Conservation (phyloP, 208 protist genomes). For the Trypanosoma scelopori region DNA sequence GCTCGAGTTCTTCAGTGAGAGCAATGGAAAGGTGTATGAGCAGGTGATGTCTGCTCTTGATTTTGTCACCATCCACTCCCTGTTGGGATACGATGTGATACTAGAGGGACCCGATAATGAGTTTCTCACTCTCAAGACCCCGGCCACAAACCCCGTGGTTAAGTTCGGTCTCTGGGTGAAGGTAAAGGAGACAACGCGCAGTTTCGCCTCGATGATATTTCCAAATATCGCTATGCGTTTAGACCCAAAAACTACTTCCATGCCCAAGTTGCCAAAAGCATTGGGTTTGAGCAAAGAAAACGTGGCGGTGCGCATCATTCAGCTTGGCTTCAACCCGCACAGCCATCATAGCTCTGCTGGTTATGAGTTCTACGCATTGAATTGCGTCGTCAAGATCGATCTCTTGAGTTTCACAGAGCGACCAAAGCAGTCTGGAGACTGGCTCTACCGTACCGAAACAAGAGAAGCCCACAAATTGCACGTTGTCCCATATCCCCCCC, state of each 20-base stretch:
- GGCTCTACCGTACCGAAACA: conserved; percentile 78
- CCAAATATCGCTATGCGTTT: conserved; percentile 78
- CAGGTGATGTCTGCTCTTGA: conserved; percentile 78
- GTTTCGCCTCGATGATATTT: conserved; percentile 79
- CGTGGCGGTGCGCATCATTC: conserved; percentile 83
- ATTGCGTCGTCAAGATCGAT: conserved; percentile 87
- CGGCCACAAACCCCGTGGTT: conserved; percentile 49
- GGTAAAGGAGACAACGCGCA: conserved; percentile 82
- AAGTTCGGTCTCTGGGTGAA: conserved; percentile 92
- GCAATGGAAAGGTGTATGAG: conserved; percentile 53
- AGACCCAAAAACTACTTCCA: conserved; percentile 71
- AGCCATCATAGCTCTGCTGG: conserved; percentile 36
- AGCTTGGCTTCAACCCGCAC: conserved; percentile 85
- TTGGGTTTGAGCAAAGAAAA: conserved; percentile 90
- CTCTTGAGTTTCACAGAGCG: conserved; percentile 79
- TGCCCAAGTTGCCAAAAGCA: conserved; percentile 81
- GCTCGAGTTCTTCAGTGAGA: conserved; percentile 33
- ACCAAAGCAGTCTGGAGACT: conserved; percentile 68
- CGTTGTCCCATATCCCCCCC: conserved; percentile 79
- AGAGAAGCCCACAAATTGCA: conserved; percentile 62
- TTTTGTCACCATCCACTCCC: conserved; percentile 61
- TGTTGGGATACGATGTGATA: conserved; percentile 82
- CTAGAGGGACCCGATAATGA: conserved; percentile 75
- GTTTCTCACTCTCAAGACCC: conserved; percentile 60
- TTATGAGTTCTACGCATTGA: conserved; percentile 82